These are phyloP conservation scores for Cystofilobasidium ferigula DNA, from an alignment of 768 basidiomycete genomes.

Conservation along the genomic window DNA sequence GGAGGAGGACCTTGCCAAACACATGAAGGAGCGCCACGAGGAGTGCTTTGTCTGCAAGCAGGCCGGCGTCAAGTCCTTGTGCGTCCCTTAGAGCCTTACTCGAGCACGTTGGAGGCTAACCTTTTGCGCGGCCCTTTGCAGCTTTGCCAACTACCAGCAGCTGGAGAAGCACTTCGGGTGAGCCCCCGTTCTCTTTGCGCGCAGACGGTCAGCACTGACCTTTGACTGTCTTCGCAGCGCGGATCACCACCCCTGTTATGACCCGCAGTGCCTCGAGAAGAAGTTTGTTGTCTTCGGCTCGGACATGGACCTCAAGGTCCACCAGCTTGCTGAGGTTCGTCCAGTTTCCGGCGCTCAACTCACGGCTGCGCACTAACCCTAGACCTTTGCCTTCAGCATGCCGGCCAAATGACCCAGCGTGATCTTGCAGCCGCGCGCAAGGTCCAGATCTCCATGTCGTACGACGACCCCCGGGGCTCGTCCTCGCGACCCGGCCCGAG, in stretches of 20 bases:
- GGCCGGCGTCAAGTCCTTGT: slow-evolving; percentile 73
- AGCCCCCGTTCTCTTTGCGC: background rate
- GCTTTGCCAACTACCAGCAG: slow-evolving; percentile 67
- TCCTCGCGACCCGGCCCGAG: background rate
- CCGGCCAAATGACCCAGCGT: slow-evolving; percentile 34
- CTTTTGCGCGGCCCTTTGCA: slow-evolving; percentile 33
- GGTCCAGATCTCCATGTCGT: slow-evolving; percentile 27
- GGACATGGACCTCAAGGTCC: slow-evolving; percentile 76
- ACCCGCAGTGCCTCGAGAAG: slow-evolving; percentile 60
- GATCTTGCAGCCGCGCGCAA: slow-evolving; percentile 37
- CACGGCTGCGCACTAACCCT: background rate
- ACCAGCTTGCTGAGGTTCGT: slow-evolving; percentile 61
- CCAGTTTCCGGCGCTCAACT: background rate
- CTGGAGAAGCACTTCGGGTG: slow-evolving; percentile 58
- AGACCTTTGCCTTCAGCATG: slow-evolving; percentile 31
- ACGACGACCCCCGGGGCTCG: slow-evolving; percentile 12
- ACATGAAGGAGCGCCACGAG: slow-evolving; percentile 88
- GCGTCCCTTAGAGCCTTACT: slow-evolving; percentile 36
- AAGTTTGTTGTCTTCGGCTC: slow-evolving; percentile 94
- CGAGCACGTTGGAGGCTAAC: background rate
- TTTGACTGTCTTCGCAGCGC: slow-evolving; percentile 42
- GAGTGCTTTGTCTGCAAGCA: slow-evolving; percentile 92
- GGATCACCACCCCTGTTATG: slow-evolving; percentile 66
- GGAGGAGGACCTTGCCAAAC: slow-evolving; percentile 84
- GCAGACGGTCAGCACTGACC: no score